Evolutionary conservation across 345 rosid species (phyloP), one percentile per base, ranked within the genome.

Genomic region (Cardamine chenopodiifolia): DNA sequence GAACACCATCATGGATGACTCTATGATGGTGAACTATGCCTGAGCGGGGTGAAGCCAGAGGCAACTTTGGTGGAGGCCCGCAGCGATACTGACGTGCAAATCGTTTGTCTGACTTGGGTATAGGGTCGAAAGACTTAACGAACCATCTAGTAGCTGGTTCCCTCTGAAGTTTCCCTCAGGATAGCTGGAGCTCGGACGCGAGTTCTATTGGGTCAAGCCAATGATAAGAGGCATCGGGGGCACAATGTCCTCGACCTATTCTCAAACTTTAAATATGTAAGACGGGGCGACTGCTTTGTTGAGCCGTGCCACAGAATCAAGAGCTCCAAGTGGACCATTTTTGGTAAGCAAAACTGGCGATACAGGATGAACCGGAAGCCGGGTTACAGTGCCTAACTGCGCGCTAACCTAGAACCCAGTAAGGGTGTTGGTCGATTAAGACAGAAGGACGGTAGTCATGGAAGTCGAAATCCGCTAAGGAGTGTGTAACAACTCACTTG

Each of bases 41-140:
- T 2, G 23, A 9, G 4, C 23, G 9, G 52, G 52, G 9, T 2
- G 5, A 47, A 18, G 52, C 3, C 23, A 47, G 52, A 3, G 52
- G 52, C 17, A 47, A 47, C 23, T 0, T 12, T 18, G 52, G 1
- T 8, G 12, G 23, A 18, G 23, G 52, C 40, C 40, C 62, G 40
- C 40, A 56, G 40, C 62, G 40, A 56, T 56, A 29, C 62, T 58
- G 44, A 58, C 62, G 22, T 56, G 63, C 44, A 58, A 58, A 74
- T 67, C 78, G 74, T 60, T 76, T 78, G 75, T 76, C 78, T 62
- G 71, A 74, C 75, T 74, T 73, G 75, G 80, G 79, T 81, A 81
- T 78, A 81, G 82, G 84, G 82, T 82, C 82, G 79, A 81, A 81
- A 81, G 76, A 78, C 82, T 81, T 78, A 81, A 78, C 79, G 71